Evolutionary conservation across 1,139 yeast species (phyloP).

Genomic region (Candida sanyaensis): DNA sequence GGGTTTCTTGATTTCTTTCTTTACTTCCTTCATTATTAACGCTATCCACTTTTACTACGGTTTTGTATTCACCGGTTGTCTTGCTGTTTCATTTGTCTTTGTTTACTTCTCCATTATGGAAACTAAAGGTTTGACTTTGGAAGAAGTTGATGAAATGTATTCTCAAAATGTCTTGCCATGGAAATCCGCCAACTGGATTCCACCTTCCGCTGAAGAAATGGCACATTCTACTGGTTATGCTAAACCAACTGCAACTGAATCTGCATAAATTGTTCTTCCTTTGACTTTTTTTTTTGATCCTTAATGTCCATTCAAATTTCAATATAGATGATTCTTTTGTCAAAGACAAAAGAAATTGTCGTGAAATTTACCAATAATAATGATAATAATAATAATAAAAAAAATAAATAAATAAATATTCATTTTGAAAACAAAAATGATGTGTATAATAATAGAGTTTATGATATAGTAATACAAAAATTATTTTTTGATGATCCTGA

Average conservation of each 20-base stretch:
- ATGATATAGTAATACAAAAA: slow-evolving; percentile 47
- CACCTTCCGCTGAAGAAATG: slow-evolving; percentile 35
- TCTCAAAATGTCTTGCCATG: slow-evolving; percentile 44
- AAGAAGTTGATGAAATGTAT: slow-evolving; percentile 69
- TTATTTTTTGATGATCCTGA: slow-evolving; percentile 63
- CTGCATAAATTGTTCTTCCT: slow-evolving; percentile 4
- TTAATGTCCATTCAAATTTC: background rate
- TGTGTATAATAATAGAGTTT: slow-evolving; percentile 1
- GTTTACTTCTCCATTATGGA: slow-evolving; percentile 62
- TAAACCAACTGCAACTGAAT: slow-evolving; percentile 27
- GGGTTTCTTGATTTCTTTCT: slow-evolving; percentile 74
- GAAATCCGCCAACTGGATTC: slow-evolving; percentile 47
- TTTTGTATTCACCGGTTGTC: slow-evolving; percentile 73
- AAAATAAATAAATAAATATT: background rate
- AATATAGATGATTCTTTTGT: background rate
- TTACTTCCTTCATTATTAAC: slow-evolving; percentile 67
- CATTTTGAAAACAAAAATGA: background rate
- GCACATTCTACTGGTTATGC: slow-evolving; percentile 31
- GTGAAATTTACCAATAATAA: background rate
- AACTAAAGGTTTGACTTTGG: slow-evolving; percentile 66
- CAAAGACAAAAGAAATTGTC: background rate
- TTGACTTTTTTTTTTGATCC: background rate
- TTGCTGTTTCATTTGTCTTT: slow-evolving; percentile 54
- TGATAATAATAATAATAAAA: background rate
- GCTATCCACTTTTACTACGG: slow-evolving; percentile 57